These are phyloP conservation scores for Miscanthus lutarioriparius DNA, from an alignment of 176 grass and related monocot species.

Conservation along the genomic window DNA sequence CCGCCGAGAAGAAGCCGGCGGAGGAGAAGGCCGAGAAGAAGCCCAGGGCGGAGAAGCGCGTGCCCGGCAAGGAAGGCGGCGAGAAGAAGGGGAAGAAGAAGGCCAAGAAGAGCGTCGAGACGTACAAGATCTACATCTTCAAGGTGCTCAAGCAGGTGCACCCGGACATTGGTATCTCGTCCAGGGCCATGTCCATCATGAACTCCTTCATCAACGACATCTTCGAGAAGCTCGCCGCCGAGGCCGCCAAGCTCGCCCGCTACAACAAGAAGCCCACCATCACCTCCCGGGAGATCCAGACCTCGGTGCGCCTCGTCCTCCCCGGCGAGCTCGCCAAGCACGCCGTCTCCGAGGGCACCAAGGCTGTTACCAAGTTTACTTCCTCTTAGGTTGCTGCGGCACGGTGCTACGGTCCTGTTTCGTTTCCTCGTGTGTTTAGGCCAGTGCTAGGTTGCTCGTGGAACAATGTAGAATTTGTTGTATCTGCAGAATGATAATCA, in stretches of 20 bases:
- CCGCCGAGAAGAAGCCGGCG: constrained; percentile 40
- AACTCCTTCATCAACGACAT: constrained; percentile 72
- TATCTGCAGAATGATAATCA: not conserved
- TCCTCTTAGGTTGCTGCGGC: not conserved
- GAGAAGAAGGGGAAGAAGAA: constrained; percentile 43
- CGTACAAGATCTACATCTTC: constrained; percentile 39
- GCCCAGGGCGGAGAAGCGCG: constrained; percentile 40
- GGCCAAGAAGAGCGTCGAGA: constrained; percentile 42
- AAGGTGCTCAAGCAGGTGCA: constrained; percentile 43
- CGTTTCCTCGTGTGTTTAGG: not conserved
- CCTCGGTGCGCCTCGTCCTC: constrained; percentile 40
- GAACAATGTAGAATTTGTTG: not conserved
- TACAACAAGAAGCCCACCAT: constrained; percentile 62
- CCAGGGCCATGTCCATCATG: constrained; percentile 62
- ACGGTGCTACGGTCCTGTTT: not conserved
- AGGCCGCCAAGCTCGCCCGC: constrained; percentile 29
- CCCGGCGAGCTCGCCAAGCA: constrained; percentile 46
- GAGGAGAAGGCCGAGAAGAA: constrained; percentile 43
- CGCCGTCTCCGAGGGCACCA: constrained; percentile 43
- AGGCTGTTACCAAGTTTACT: constrained; percentile 41
- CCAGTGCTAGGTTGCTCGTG: not conserved
- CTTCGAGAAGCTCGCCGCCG: constrained; percentile 58
- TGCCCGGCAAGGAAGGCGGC: constrained; percentile 33
- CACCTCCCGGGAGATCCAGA: constrained; percentile 48
- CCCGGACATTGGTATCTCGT: constrained; percentile 34